A percentile compares a stretch with the other conserved stretches of the same genome.
phyloP scores from a whole-genome alignment of 2,329 filamentous ascomycete species.

The Bipolaris zeicola region DNA sequence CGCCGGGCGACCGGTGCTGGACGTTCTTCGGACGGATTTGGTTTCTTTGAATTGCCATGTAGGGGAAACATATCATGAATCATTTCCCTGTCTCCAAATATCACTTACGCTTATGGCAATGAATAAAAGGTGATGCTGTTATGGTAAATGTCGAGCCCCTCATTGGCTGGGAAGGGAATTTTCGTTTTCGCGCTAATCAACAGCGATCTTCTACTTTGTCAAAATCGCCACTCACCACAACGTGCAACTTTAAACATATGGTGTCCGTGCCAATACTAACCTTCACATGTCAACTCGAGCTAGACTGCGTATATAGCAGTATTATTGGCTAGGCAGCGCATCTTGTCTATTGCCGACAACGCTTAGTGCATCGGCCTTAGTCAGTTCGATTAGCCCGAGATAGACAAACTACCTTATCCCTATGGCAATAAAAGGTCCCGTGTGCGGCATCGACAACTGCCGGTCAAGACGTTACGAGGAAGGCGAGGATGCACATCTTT shows the following conservation, averaged over 20 bases:
- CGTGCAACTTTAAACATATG: neutral
- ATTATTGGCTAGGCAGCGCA: neutral
- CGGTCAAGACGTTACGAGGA: constrained; percentile 70
- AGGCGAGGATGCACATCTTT: constrained; percentile 75
- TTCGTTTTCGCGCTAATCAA: constrained; percentile 33
- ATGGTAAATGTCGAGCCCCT: constrained; percentile 28
- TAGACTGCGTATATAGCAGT: neutral
- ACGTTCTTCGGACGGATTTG: constrained; percentile 46
- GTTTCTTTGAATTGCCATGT: constrained; percentile 48
- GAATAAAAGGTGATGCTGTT: constrained; percentile 45
- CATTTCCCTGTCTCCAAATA: constrained; percentile 42
- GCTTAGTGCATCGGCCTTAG: neutral
- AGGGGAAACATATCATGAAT: constrained; percentile 45
- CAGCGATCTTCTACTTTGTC: constrained; percentile 15
- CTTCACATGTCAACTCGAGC: neutral
- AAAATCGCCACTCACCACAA: neutral
- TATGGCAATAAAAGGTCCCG: constrained; percentile 33
- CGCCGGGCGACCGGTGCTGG: constrained; percentile 42
- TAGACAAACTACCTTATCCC: neutral
- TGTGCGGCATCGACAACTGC: constrained; percentile 67
- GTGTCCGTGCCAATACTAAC: neutral
- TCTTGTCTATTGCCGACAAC: neutral
- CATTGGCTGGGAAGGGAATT: constrained; percentile 33
- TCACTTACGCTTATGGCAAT: constrained; percentile 46
- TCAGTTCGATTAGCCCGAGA: neutral